phyloP scores from a whole-genome alignment of 768 basidiomycete genomes.

The Tricholoma bakamatsutake region DNA sequence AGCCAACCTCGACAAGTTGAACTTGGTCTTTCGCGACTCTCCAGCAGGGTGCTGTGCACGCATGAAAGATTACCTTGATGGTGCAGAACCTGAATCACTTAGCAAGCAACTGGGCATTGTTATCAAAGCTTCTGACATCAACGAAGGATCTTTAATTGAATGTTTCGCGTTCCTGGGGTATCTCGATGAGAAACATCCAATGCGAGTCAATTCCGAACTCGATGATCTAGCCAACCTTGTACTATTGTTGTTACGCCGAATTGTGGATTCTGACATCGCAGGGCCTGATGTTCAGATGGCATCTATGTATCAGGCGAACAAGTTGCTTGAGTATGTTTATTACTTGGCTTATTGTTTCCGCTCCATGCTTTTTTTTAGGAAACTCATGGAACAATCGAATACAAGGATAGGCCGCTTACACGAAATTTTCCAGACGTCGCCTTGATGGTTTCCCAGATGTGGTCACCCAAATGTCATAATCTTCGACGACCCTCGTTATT shows the following conservation, averaged over 20 bases:
- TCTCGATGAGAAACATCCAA: neutral
- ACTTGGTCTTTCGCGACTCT: neutral
- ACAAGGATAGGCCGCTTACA: neutral
- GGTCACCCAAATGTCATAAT: neutral
- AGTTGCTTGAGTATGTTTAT: neutral
- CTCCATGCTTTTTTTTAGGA: neutral
- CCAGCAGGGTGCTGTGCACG: neutral
- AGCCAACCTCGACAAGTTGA: neutral
- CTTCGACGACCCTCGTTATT: neutral
- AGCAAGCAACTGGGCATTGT: neutral
- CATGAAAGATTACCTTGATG: neutral
- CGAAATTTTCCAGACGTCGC: neutral
- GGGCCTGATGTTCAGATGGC: neutral
- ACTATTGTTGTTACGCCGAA: neutral
- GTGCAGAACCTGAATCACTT: neutral
- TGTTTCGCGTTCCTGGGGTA: neutral
- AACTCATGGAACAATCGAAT: neutral
- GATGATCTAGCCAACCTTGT: neutral
- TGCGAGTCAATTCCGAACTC: too few relatives aligned
- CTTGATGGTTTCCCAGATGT: neutral
- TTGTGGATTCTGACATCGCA: neutral
- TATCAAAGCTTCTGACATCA: neutral
- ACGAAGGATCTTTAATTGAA: neutral
- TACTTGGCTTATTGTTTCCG: neutral
- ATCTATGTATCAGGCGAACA: neutral